phyloP scores from a whole-genome alignment of 176 grass and related monocot species.

The Neostapfia colusana region DNA sequence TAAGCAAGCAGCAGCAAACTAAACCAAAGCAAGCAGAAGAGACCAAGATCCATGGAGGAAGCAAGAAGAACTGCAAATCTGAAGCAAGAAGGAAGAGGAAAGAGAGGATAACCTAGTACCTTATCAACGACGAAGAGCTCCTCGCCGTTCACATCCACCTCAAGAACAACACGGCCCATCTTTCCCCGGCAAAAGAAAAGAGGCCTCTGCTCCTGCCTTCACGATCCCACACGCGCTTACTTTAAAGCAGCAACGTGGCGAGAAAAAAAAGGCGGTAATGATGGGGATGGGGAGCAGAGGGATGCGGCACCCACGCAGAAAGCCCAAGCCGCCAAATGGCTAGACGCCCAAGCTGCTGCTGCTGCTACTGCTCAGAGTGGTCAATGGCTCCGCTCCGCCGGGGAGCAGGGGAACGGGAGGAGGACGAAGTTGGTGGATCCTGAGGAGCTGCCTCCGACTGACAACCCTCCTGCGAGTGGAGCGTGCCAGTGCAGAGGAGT shows the following conservation, averaged over 20 bases:
- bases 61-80: background rate
- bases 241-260: constrained; percentile 46
- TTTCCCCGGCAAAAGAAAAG: constrained; percentile 33
- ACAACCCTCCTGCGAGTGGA: constrained; percentile 42
- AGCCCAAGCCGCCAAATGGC: constrained; percentile 53
- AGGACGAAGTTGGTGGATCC: constrained; percentile 49
- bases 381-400: constrained; percentile 39
- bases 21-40: background rate
- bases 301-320: constrained; percentile 43
- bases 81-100: no score
- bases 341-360: constrained; percentile 18
- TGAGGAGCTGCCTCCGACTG: constrained; percentile 21
- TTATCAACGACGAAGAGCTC: constrained; percentile 81
- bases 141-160: constrained; percentile 85
- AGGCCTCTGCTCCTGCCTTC: background rate
- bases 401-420: background rate
- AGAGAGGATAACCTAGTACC: constrained; percentile 18
- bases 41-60: constrained; percentile 19
- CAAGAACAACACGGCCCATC: constrained; percentile 54
- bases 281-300: constrained; percentile 42
- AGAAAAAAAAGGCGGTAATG: constrained; percentile 40
- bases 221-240: constrained; percentile 26
- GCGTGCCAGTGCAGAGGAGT: constrained; percentile 17
- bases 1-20: background rate
- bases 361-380: constrained; percentile 26